Evolutionary conservation across 2,329 filamentous ascomycete genomes (phyloP), one percentile per base, ranked within the genome.

Genomic region (Aschersonia sp.): DNA sequence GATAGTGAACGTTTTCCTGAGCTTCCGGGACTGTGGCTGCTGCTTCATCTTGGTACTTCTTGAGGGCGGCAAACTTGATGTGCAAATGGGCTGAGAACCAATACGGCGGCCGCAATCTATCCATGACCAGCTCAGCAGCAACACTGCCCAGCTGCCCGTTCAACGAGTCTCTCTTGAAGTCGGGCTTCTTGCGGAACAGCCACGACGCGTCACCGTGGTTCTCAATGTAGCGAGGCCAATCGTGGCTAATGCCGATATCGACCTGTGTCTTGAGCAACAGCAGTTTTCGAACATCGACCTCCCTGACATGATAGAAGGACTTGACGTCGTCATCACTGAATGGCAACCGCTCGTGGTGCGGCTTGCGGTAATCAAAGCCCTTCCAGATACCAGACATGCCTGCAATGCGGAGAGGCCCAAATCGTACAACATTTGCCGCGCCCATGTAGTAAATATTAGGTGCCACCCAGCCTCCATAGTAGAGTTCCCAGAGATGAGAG

Each of bases 361-460:
- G 72, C 61, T 85, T 89, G 51, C 78, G 77, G 65, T 94, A 98
- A 65, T 96, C 84, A 58, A 82, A 84, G 2, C 82, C 84, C 63
- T 96, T 96, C 85, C 87, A 98, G 53, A 98, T 98, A 5, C 92
- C 92, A 47, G 87, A 92, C 62, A 97, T 71, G 4, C 84, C 91
- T 38, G 88, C 86, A 52, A 98, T 94, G 29, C 92, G 81, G 45
- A 98, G 68, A 1, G 86, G 84, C 0, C 91, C 91, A 32, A 94
- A 71, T 20, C 84, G 82, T 41, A 98, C 62, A 6, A 98, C 82
- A 60, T 94, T 96, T 51, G 92, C 88, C 35, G 89, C 87, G 45
- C 92, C 92, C 63, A 97, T 75, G 66, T 96, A 98, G 71, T 96
- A 98, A 53, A 98, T 97, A 55, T 92, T 94, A 6, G 88, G 89